These are phyloP conservation scores for Suhomyces kunorum DNA, from an alignment of 1,139 yeast species.

Conservation along the genomic window DNA sequence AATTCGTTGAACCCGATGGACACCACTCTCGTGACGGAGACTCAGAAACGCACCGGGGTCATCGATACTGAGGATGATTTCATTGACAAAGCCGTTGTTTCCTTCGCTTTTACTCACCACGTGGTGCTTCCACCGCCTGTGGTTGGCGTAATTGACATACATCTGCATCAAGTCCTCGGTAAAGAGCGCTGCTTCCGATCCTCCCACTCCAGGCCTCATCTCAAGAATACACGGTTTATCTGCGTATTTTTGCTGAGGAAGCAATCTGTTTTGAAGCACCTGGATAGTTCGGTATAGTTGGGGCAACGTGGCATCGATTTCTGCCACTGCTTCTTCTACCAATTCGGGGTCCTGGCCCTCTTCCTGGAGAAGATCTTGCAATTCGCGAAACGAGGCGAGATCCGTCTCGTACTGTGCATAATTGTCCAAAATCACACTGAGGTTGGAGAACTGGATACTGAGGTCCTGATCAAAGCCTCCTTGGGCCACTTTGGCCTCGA, in stretches of 20 bases:
- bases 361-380: conserved; percentile 35
- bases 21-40: conserved; percentile 88
- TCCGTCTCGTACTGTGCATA: conserved; percentile 49
- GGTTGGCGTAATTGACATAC: conserved; percentile 74
- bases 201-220: conserved; percentile 95
- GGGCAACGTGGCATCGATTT: conserved; percentile 34
- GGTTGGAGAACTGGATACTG: conserved; percentile 57
- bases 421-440: conserved; percentile 55
- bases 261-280: conserved; percentile 55
- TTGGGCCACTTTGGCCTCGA: conserved; percentile 52
- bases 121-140: conserved; percentile 65
- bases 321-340: conserved; percentile 30
- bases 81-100: conserved; percentile 62
- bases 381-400: conserved; percentile 35
- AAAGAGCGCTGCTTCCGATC: conserved; percentile 87
- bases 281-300: conserved; percentile 37
- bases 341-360: conserved; percentile 34
- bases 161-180: conserved; percentile 76
- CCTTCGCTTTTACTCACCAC: conserved; percentile 65
- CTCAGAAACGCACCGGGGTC: conserved; percentile 75
- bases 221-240: conserved; percentile 82
- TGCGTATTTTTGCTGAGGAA: conserved; percentile 77
- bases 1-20: conserved; percentile 91
- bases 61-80: conserved; percentile 74
- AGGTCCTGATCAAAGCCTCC: conserved; percentile 55